Base-by-base conservation (phyloP, 1,139 yeast species). In the Pichia sp. region DNA sequence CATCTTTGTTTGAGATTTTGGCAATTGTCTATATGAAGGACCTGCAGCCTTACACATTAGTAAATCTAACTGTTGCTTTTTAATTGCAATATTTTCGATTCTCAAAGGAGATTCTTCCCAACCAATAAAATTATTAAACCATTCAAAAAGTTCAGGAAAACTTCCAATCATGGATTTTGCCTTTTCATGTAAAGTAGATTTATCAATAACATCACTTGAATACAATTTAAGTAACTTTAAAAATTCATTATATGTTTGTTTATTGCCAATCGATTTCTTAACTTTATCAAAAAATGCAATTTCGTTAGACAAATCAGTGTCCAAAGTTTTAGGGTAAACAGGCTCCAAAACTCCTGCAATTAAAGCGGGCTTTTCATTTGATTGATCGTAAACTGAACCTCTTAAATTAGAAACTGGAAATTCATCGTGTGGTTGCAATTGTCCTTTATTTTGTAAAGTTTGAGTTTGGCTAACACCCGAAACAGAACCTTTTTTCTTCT, bases 1-100 rank as follows among this genome's bases (percentile, higher is more conserved):
- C 96, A 90, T 89, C 62, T 82, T 86, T 0, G 96, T 88, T 65
- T 92, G 97, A 1, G 94, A 81, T 61, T 92, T 92, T 32, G 99
- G 99, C 47, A 94, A 74, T 60, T 86, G 81, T 62, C 97, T 79
- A 66, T 92, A 92, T 37, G 96, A 86, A 18, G 97, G 97, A 4
- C 98, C 98, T 61, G 81, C 83, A 4, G 90, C 86, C 63, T 83
- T 80, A 69, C 97, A 92, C 58, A 87, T 74, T 34, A 92, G 81
- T 52, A 92, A 75, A 61, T 92, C 97, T 54, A 94, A 73, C 59
- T 86, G 89, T 63, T 89, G 97, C 67, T 90, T 89, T 64, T 86
- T 88, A 72, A 83, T 87, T 11, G 86, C 81, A 56, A 90, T 83
- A 63, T 88, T 86, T 65, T 92, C 97, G 58, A 92, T 89, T 60